Evolutionary conservation across 768 basidiomycete species (phyloP), one percentile per base, ranked within the genome.

Genomic region (Pisolithus sp.): DNA sequence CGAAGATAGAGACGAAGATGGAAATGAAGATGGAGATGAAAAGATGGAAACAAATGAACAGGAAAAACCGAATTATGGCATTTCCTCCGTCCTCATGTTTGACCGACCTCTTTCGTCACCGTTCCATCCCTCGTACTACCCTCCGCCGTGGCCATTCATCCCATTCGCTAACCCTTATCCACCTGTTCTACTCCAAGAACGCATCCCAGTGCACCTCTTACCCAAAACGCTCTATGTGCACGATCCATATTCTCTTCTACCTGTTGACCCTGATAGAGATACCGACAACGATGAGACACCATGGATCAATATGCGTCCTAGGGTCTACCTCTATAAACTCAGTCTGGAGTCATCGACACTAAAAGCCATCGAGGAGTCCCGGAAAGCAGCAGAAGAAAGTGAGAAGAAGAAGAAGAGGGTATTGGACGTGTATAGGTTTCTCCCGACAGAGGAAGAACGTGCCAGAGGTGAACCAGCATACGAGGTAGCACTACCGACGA

Each of bases 171-270:
- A 46, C 3, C 55, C 55, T 24, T 28, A 53, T 6, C 59, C 68
- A 55, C 18, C 55, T 31, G 4, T 57, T 17, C 39, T 48, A 12
- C 68, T 75, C 23, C 67, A 72, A 52, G 61, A 71, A 4, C 63
- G 62, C 4, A 57, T 75, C 30, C 67, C 72, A 0, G 50, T 64
- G 5, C 51, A 69, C 36, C 58, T 71, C 4, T 65, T 75, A 18
- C 77, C 77, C 0, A 53, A 70, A 56, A 73, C 58, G n/a, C 62
- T 78, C 8, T 54, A 71, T 21, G 73, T 77, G 1, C 76, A 77
- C 50, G 76, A 76, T 50, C 75, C 76, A 0, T 75, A 65, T 56
- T 58, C 60, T 48, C 39, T 71, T 7, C 67, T 76, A 30, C n/a
- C 51, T 26, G 65, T 28, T 9, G 23, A 28, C 65, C n/a, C 6